These are phyloP conservation scores for Saccharomycopsis fodiens DNA, from an alignment of 805 yeast genomes.

Conservation along the genomic window DNA sequence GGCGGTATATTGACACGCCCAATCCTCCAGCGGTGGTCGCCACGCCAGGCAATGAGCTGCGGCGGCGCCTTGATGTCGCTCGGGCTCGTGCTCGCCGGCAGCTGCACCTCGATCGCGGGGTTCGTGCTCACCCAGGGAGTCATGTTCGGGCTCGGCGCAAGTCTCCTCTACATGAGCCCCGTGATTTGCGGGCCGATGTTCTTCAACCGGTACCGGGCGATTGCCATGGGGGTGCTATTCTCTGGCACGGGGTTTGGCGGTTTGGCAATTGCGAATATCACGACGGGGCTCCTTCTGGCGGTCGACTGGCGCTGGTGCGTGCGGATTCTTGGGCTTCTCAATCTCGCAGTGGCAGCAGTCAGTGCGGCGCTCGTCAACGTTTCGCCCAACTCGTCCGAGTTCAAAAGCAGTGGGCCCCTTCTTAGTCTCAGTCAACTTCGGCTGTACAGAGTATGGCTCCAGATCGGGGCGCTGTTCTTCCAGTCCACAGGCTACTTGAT, in stretches of 20 bases:
- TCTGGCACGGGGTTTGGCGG: conserved; percentile 34
- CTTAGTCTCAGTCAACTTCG: background rate
- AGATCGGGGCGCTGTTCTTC: conserved; percentile 24
- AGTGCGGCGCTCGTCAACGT: background rate
- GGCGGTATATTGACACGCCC: conserved; percentile 25
- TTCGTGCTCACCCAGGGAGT: conserved; percentile 30
- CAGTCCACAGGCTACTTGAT: conserved; percentile 32
- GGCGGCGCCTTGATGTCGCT: conserved; percentile 27
- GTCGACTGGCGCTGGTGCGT: conserved; percentile 32
- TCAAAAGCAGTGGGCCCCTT: background rate
- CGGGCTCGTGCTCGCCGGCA: conserved; percentile 28
- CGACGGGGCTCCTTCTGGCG: conserved; percentile 24
- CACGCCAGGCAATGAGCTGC: conserved; percentile 24
- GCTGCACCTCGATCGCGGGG: conserved; percentile 24
- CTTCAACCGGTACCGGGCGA: conserved; percentile 28
- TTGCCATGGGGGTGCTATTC: conserved; percentile 31
- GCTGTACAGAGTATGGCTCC: conserved; percentile 11
- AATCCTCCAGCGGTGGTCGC: conserved; percentile 21
- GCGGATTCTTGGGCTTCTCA: conserved; percentile 28
- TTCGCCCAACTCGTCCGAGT: background rate
- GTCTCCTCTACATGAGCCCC: conserved; percentile 29
- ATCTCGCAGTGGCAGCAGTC: conserved; percentile 18
- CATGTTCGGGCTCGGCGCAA: conserved; percentile 30
- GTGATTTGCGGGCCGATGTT: conserved; percentile 30
- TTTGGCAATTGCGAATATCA: conserved; percentile 27